Conservation (phyloP, 2,329 filamentous ascomycete genomes). For the Tolypocladium paradoxum region DNA sequence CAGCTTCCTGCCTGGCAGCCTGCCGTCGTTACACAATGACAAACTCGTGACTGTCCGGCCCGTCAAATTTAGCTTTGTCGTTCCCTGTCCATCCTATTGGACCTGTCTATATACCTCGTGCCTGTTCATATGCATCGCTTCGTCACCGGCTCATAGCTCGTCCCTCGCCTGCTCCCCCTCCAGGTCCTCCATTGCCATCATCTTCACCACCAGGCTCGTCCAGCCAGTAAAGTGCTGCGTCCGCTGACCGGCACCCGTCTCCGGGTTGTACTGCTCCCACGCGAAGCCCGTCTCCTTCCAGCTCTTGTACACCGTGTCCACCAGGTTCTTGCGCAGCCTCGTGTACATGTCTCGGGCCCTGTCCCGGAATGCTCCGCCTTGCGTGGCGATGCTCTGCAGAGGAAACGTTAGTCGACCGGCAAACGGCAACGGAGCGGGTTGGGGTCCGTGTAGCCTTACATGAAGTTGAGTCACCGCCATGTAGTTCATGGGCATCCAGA, state of each 20-base stretch:
- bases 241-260: conserved; percentile 84
- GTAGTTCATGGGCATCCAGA: conserved; percentile 98
- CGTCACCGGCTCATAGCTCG: conserved; percentile 29
- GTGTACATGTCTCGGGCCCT: conserved; percentile 66
- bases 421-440: not conserved
- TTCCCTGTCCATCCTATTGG: not conserved
- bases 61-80: not conserved
- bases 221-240: conserved; percentile 98
- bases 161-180: conserved; percentile 25
- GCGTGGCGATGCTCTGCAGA: conserved; percentile 48
- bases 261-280: conserved; percentile 97
- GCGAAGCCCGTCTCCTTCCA: conserved; percentile 92
- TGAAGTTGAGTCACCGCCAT: conserved; percentile 67
- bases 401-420: not conserved
- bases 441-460: conserved; percentile 39
- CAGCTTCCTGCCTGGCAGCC: not conserved
- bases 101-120: not conserved
- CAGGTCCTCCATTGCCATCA: conserved; percentile 86
- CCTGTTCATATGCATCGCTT: not conserved
- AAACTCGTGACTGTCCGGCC: not conserved
- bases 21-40: not conserved
- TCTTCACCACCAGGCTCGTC: conserved; percentile 97
- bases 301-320: conserved; percentile 76
- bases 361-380: conserved; percentile 55
- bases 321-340: conserved; percentile 68